Evolutionary conservation across 495 filamentous ascomycete species (phyloP).

Genomic region (Daldinia vernicosa): DNA sequence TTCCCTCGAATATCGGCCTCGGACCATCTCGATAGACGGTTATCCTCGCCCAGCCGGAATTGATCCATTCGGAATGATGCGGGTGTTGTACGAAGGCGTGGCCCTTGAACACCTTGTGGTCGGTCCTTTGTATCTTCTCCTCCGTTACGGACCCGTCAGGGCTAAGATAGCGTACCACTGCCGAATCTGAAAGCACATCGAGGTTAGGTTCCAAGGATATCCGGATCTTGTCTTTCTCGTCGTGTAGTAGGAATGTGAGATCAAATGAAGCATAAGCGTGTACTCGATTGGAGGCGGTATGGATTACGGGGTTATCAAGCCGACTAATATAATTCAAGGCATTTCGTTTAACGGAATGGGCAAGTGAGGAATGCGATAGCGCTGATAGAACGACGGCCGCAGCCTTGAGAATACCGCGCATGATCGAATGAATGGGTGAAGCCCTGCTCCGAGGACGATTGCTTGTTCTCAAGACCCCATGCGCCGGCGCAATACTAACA

Average conservation of each 20-base stretch:
- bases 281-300: conserved; percentile 80
- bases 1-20: conserved; percentile 87
- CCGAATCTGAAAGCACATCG: conserved; percentile 83
- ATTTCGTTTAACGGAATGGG: conserved; percentile 77
- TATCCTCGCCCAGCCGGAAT: conserved; percentile 87
- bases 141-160: conserved; percentile 70
- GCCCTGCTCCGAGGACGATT: conserved; percentile 41
- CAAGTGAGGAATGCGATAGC: conserved; percentile 49
- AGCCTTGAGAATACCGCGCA: conserved; percentile 43
- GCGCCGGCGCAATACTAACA: conserved; percentile 24
- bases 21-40: conserved; percentile 77
- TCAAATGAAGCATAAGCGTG: conserved; percentile 84
- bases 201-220: conserved; percentile 90
- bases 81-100: conserved; percentile 73
- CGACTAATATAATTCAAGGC: conserved; percentile 77
- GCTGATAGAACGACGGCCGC: conserved; percentile 40
- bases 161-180: conserved; percentile 74
- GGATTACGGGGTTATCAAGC: conserved; percentile 78
- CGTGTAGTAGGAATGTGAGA: conserved; percentile 78
- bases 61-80: conserved; percentile 71
- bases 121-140: conserved; percentile 73
- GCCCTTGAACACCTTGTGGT: conserved; percentile 86
- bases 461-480: conserved; percentile 44
- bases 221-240: conserved; percentile 73
- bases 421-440: conserved; percentile 34